Evolutionary conservation across 106 monocot genomes (phyloP).

Genomic region (Dendrobium nobile): DNA sequence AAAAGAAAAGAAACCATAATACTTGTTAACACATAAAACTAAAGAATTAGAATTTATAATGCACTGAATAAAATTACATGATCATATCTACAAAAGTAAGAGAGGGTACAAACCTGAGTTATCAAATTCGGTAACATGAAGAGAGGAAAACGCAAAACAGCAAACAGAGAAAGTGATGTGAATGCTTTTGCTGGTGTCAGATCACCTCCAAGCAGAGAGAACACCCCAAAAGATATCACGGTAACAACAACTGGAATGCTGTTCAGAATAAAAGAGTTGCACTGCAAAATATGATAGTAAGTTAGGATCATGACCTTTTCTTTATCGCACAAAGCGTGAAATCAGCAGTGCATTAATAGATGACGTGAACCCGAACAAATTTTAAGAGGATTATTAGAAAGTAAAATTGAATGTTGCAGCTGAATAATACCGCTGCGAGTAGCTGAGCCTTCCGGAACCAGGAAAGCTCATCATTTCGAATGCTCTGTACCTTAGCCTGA

Average conservation of each 20-base stretch:
- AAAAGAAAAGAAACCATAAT: too few species aligned
- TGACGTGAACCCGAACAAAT: not conserved
- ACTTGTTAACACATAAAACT: not conserved
- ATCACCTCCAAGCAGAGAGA: slow-evolving; percentile 81
- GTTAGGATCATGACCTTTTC: not conserved
- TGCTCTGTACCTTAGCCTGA: slow-evolving; percentile 78
- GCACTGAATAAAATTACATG: not conserved
- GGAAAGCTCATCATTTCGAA: slow-evolving; percentile 91
- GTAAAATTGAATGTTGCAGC: not conserved
- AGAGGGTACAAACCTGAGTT: slow-evolving; percentile 55
- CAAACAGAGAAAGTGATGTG: slow-evolving; percentile 91
- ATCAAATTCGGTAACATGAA: slow-evolving; percentile 95
- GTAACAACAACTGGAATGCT: slow-evolving; percentile 90
- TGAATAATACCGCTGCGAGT: slow-evolving; percentile 58
- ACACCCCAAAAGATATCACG: slow-evolving; percentile 86
- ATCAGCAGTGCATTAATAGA: not conserved
- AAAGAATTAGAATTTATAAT: not conserved
- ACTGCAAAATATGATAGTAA: slow-evolving; percentile 44
- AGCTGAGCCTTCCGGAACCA: slow-evolving; percentile 87
- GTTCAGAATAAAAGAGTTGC: slow-evolving; percentile 81
- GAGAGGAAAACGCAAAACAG: slow-evolving; percentile 86
- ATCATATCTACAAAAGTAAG: not conserved
- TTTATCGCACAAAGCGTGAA: not conserved
- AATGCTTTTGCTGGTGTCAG: slow-evolving; percentile 98
- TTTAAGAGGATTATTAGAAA: not conserved